Evolutionary conservation across 179 eudicot species (phyloP).

Genomic region (Corrigiola litoralis): DNA sequence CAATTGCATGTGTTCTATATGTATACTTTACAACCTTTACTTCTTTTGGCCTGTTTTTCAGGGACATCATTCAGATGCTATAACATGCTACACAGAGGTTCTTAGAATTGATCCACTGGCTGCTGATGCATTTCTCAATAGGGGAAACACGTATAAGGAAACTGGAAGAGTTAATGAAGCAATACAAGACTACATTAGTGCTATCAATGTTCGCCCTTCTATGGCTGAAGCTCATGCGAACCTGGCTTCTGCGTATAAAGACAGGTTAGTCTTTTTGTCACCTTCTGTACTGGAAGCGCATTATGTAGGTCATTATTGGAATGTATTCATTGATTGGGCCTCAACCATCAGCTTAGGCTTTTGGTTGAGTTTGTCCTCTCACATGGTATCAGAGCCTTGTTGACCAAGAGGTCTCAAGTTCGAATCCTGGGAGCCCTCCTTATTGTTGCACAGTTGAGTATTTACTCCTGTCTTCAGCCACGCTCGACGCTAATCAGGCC

Average conservation of each 20-base stretch:
- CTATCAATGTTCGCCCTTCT: slow-evolving; percentile 72
- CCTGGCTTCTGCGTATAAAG: slow-evolving; percentile 96
- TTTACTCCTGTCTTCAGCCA: no score
- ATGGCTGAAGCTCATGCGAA: slow-evolving; percentile 99
- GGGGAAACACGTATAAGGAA: slow-evolving; percentile 92
- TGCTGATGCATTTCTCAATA: slow-evolving; percentile 86
- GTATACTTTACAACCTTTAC: neutral
- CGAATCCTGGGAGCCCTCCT: no score
- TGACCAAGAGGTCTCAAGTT: no score
- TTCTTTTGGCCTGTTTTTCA: slow-evolving; percentile 26
- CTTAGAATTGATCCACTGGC: slow-evolving; percentile 89
- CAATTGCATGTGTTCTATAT: neutral
- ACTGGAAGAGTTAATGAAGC: slow-evolving; percentile 93
- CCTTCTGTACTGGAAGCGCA: neutral
- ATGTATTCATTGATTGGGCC: no score
- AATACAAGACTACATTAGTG: slow-evolving; percentile 84
- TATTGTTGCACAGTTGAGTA: no score
- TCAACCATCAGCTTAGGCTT: no score
- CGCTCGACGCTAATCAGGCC: no score
- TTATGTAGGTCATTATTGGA: neutral
- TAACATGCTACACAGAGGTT: slow-evolving; percentile 94
- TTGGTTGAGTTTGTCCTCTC: no score
- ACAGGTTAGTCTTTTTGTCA: slow-evolving; percentile 48
- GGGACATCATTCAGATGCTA: slow-evolving; percentile 85
- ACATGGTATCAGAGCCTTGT: no score